Evolutionary conservation across 2,329 filamentous ascomycete genomes (phyloP), one percentile per base, ranked within the genome.

Genomic region (Phialocephala subalpina): DNA sequence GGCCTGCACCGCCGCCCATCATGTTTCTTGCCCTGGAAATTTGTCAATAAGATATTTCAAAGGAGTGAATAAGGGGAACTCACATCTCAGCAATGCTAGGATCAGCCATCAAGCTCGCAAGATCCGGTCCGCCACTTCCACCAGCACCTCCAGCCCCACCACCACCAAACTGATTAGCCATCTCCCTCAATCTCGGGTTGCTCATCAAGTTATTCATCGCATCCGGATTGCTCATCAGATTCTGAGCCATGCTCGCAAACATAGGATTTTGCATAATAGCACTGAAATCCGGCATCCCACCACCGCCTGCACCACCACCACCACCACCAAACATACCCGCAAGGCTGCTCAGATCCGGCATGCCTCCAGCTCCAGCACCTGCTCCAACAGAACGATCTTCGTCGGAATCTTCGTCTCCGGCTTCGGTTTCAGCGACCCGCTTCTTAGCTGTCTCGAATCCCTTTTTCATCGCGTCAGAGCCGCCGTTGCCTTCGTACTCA

Each of bases 201-300:
- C 84, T 93, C 94, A 99, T 97, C 65, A 99, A 81, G 78, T 94
- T 96, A 77, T 84, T 87, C 88, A 98, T 91, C 83, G 94, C 89
- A 11, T 97, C 92, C 0, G 96, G 96, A 82, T 99, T 97, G 81
- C 89, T 93, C 96, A 98, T 98, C 63, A 99, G 81, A 80, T 93
- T 97, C 83, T 97, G 93, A 4, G 96, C 96, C 94, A 98, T 97
- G 82, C 87, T 92, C 59, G 94, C 89, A 82, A 99, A 97, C 96
- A 98, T 98, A 63, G 96, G 96, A 83, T 98, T 99, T 84, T 84
- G 94, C 94, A 98, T 97, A 78, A 99, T 90, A 69, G 88, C 87
- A 70, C 88, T 82, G 27, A 99, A 83, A 78, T 98, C 95, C 14
- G 94, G 94, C 92, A 97, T 96, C 62, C 92, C 93, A 60, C 91